Conservation (phyloP, 1,139 yeast genomes). For the Pichia sorboxylosa region DNA sequence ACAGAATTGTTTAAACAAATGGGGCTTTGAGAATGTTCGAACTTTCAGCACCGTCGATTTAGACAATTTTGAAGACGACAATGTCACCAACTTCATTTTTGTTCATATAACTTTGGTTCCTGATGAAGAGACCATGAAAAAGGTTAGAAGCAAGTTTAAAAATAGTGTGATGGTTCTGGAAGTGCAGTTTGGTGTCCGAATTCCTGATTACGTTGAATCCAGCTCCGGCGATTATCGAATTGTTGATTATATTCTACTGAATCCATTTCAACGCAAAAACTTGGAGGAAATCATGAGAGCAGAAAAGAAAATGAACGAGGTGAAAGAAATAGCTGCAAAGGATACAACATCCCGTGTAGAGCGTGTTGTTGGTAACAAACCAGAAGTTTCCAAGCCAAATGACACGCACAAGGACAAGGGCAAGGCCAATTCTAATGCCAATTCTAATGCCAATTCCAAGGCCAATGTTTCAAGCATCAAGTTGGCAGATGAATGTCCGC, state of each 20-base stretch:
- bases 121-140: constrained; percentile 1
- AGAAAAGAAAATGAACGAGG: background rate
- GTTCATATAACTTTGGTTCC: background rate
- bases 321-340: background rate
- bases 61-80: constrained; percentile 17
- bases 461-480: background rate
- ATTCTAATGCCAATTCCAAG: background rate
- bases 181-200: constrained; percentile 11
- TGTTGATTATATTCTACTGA: constrained; percentile 25
- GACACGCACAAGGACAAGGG: background rate
- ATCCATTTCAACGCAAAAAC: constrained; percentile 28
- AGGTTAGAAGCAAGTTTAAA: background rate
- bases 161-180: constrained; percentile 6
- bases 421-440: background rate
- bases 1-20: background rate
- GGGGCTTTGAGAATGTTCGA: too few relatives aligned
- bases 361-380: background rate
- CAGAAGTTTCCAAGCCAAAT: background rate
- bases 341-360: background rate
- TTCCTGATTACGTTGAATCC: constrained; percentile 3
- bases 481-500: constrained; percentile 28
- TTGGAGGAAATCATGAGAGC: constrained; percentile 13
- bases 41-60: background rate
- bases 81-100: constrained; percentile 3
- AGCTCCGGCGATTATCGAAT: background rate